Base-by-base conservation (phyloP, 169 alveolate species). In the Besnoitia besnoiti region DNA sequence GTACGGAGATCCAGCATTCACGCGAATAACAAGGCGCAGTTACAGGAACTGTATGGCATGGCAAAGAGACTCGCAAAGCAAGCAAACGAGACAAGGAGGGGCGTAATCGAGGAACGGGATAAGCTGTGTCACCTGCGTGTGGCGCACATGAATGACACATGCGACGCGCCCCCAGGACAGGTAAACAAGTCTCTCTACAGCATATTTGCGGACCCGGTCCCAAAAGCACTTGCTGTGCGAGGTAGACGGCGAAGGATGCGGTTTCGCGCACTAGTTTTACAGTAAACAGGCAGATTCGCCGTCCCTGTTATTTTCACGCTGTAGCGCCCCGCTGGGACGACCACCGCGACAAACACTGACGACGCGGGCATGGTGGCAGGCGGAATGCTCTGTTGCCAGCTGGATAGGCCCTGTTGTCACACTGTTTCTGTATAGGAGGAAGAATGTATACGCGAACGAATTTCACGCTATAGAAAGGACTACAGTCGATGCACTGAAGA, bases 1-100 rank as follows among this genome's bases (percentile, higher is more conserved):
- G 97, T 96, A 51, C 88, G 99, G 62, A 96, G 96, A 91, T 94
- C 95, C 42, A 96, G 97, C 87, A 96, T 97, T 16, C 89, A 94
- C 93, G 97, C 96, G 84, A 98, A 96, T 39, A 94, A 96, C 75
- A 93, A 95, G 62, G 80, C 87, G 49, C 94, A 94, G 37, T 82
- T 96, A 35, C 94, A 97, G 55, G 95, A 96, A 59, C 95, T 96
- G 80, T 94, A 93, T 88, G 94, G 77, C 14, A 89, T 84, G 39
- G 98, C 97, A 3, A 96, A 96, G 85, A 91, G 90, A 12, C 94
- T 96, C 51, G 97, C 97, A 21, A 94, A 85, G 37, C 93, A 85
- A 27, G 97, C 97, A 4, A 95, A 95, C 93, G 90, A 85, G n/a
- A 94, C 97, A 24, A 94, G 97, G 96, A 59, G 95, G 96, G 84